Evolutionary conservation across 169 alveolate species (phyloP), one percentile per base, ranked within the genome.

Genomic region (Babesia microti): DNA sequence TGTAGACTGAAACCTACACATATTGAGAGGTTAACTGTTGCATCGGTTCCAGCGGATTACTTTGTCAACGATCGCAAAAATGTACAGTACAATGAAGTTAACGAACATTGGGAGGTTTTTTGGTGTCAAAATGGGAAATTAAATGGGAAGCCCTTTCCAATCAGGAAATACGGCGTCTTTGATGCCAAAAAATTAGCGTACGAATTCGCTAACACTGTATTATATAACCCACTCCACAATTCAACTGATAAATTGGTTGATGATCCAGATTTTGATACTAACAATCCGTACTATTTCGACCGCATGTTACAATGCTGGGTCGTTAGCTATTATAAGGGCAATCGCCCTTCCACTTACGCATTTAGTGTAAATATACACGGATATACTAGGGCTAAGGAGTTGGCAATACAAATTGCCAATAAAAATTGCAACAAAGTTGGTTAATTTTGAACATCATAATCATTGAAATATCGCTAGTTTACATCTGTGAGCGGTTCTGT

Each of bases 61-160:
- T 75, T 75, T 46, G 50, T 42, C 42, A 35, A 66, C 32, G 72
- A 28, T 37, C 41, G 55, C 47, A 40, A 68, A 36, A 75, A 75
- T 23, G 34, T 75, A 37, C 65, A 36, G 6, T 75, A 67, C 50
- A 81, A 75, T 60, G 41, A 39, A 23, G 47, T 69, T 32, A 75
- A 75, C 47, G 85, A 75, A 24, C 85, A 75, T 52, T 75, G 85
- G 85, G 85, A 75, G 42, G 85, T 75, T n/a, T 71, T 69, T 42
- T 75, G 85, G 85, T 49, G 26, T 29, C 79, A 75, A 53, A 59
- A 46, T 23, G 68, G 72, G 44, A 75, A 75, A 51, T 12, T 75
- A 22, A 75, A 75, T 41, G 85, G 82, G 2, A 75, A 75, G 44
- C 85, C 85, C 3, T 75, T 75, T 35, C 85, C 85, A 4, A 40